phyloP scores from a whole-genome alignment of 2,329 filamentous ascomycete genomes.

The Colletotrichum sp. region DNA sequence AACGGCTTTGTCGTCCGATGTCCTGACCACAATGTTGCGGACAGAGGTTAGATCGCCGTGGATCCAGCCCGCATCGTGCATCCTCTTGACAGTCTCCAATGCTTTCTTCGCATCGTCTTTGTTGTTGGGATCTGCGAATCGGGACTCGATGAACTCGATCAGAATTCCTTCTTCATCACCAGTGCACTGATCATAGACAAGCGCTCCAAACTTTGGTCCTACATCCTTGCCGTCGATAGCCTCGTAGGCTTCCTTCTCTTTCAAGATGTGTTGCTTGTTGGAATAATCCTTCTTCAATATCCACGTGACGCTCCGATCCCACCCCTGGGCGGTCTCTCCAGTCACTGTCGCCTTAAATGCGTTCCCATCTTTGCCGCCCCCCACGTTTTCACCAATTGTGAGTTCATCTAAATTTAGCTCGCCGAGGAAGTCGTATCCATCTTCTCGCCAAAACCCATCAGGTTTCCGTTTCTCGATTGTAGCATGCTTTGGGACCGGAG shows the following conservation, averaged over 20 bases:
- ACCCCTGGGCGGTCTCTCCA: neutral
- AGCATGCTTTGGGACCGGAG: fast-evolving
- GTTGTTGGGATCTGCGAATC: neutral
- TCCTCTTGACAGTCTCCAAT: neutral
- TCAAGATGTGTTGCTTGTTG: neutral
- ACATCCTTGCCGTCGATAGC: neutral
- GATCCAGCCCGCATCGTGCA: neutral
- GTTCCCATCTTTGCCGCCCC: neutral
- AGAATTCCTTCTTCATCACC: neutral
- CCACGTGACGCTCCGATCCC: neutral
- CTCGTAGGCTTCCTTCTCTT: neutral
- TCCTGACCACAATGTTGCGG: neutral
- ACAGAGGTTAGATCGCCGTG: neutral
- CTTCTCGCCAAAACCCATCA: neutral
- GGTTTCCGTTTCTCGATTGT: neutral
- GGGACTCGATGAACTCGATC: neutral
- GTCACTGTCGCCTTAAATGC: neutral
- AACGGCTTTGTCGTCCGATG: neutral
- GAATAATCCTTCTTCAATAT: neutral
- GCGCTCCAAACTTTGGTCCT: neutral
- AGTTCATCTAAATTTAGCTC: neutral
- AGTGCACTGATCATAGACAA: neutral
- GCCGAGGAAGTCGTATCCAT: neutral
- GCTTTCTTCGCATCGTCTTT: neutral
- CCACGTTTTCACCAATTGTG: neutral